Evolutionary conservation across 2,329 filamentous ascomycete species (phyloP).

Genomic region (Penicillium sp.): DNA sequence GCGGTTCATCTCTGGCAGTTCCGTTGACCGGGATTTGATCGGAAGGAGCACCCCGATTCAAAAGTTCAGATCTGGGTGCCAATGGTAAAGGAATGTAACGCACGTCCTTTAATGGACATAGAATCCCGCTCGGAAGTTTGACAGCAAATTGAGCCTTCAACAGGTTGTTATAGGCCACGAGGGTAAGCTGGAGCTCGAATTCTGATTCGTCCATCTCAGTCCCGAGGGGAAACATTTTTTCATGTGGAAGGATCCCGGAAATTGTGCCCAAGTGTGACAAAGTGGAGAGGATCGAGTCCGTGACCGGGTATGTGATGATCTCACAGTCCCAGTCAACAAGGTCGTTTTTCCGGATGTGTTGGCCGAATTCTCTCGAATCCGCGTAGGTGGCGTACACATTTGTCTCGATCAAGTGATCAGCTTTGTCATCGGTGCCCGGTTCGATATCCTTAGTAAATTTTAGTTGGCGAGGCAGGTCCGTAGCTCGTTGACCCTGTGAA

Average conservation of each 20-base stretch:
- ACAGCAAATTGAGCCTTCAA: not conserved
- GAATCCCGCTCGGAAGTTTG: not conserved
- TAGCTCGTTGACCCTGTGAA: not conserved
- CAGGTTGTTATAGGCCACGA: not conserved
- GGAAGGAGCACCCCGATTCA: not conserved
- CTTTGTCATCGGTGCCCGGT: not conserved
- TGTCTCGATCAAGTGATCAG: not conserved
- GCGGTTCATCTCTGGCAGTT: not conserved
- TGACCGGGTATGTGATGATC: not conserved
- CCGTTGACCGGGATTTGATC: not conserved
- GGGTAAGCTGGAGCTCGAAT: not conserved
- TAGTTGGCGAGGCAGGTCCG: not conserved
- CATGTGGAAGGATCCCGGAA: not conserved
- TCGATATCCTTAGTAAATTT: not conserved
- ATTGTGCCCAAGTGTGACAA: not conserved
- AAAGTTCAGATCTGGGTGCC: not conserved
- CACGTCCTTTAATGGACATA: not conserved
- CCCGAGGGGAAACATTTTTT: not conserved
- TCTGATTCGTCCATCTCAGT: not conserved
- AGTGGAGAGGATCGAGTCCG: not conserved
- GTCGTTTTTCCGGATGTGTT: not conserved
- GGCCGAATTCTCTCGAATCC: not conserved
- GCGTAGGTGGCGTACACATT: not conserved
- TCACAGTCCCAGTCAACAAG: not conserved
- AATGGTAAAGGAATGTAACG: not conserved